Conservation (phyloP, 176 grass and related monocot species). For the Otatea glauca region DNA sequence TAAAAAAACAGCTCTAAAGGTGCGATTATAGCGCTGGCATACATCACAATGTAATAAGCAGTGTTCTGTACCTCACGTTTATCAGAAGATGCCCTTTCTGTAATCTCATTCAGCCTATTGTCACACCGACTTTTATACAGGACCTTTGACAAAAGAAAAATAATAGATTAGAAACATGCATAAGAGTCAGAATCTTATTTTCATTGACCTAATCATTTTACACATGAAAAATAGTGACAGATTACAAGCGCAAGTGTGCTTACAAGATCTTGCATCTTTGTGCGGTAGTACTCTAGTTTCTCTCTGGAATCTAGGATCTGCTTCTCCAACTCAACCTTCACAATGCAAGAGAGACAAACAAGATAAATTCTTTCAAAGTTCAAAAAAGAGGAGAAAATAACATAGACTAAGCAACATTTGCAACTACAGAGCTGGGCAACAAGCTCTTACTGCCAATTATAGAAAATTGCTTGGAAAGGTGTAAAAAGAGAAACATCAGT, state of each 20-base stretch:
- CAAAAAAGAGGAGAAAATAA: neutral
- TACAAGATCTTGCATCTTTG: slow-evolving; percentile 99
- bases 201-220: neutral
- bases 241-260: slow-evolving; percentile 40
- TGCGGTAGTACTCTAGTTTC: slow-evolving; percentile 91
- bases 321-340: slow-evolving; percentile 86
- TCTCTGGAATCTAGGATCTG: slow-evolving; percentile 91
- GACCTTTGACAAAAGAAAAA: slow-evolving; percentile 62
- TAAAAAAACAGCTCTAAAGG: slow-evolving; percentile 30
- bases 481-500: neutral
- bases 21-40: neutral
- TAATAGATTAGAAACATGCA: slow-evolving; percentile 14
- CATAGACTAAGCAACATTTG: slow-evolving; percentile 9
- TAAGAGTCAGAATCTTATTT: neutral
- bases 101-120: slow-evolving; percentile 98
- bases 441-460: neutral
- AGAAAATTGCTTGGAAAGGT: slow-evolving; percentile 14
- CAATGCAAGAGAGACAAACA: slow-evolving; percentile 20
- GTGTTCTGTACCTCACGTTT: slow-evolving; percentile 77
- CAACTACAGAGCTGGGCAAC: slow-evolving; percentile 17
- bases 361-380: slow-evolving; percentile 22
- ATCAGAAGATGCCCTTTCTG: slow-evolving; percentile 93
- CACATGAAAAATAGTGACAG: slow-evolving; percentile 42
- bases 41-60: slow-evolving; percentile 19
- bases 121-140: slow-evolving; percentile 98